Evolutionary conservation across 805 yeast species (phyloP).

Genomic region (Ogataea salicorniae): DNA sequence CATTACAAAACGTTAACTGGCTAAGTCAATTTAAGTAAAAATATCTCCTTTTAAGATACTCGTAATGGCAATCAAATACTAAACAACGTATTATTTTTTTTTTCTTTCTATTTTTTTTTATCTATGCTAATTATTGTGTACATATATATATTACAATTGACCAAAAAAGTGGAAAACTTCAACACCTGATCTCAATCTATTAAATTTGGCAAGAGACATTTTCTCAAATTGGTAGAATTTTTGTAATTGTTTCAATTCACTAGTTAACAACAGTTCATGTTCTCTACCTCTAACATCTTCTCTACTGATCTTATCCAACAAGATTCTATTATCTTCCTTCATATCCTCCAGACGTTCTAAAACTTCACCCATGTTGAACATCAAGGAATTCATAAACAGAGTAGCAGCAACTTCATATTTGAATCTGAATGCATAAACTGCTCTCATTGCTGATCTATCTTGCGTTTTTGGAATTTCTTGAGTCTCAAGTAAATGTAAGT

Average conservation of each 20-base stretch:
- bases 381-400: slow-evolving; percentile 36
- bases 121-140: too few relatives aligned
- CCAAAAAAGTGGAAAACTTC: slow-evolving; percentile 42
- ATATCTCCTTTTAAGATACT: too few relatives aligned
- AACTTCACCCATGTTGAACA: slow-evolving; percentile 49
- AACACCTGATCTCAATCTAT: slow-evolving; percentile 52
- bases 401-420: slow-evolving; percentile 35
- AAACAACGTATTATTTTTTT: too few relatives aligned
- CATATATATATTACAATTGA: too few relatives aligned
- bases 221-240: slow-evolving; percentile 55
- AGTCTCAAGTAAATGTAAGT: slow-evolving; percentile 69
- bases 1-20: too few relatives aligned
- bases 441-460: slow-evolving; percentile 86
- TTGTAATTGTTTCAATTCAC: slow-evolving; percentile 70
- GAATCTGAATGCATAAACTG: slow-evolving; percentile 71
- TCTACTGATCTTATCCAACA: slow-evolving; percentile 77
- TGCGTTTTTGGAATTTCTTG: slow-evolving; percentile 92
- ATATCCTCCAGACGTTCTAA: slow-evolving; percentile 46
- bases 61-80: too few relatives aligned
- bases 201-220: slow-evolving; percentile 46
- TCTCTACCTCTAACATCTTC: slow-evolving; percentile 87
- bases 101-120: too few relatives aligned
- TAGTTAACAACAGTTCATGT: slow-evolving; percentile 62
- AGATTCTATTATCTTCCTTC: slow-evolving; percentile 56
- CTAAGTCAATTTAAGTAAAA: too few relatives aligned